A percentile compares a stretch with the other conserved stretches of the same genome.
phyloP scores from a whole-genome alignment of 257 asterid species.

The Solanum habrochaites region DNA sequence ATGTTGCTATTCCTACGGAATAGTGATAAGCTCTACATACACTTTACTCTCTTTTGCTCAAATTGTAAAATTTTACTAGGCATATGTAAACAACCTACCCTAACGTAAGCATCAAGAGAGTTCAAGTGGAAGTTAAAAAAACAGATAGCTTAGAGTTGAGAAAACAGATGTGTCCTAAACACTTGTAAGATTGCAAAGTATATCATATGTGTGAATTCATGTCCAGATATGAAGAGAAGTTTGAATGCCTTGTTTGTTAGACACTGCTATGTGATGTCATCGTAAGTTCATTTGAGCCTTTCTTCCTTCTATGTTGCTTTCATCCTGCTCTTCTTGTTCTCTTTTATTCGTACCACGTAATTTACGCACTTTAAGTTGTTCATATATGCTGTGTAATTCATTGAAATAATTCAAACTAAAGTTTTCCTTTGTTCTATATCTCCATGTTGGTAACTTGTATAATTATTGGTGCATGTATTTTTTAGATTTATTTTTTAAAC shows the following conservation, averaged over 20 bases:
- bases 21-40: too few species aligned
- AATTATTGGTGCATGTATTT: not conserved
- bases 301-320: not conserved
- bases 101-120: not conserved
- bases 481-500: not conserved
- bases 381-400: not conserved
- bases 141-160: not conserved
- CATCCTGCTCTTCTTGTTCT: not conserved
- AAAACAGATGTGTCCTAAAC: not conserved
- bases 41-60: too few species aligned
- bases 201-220: not conserved
- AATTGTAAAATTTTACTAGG: too few species aligned
- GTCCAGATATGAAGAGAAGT: not conserved
- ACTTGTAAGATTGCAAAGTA: not conserved
- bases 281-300: not conserved
- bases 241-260: not conserved
- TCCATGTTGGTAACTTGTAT: not conserved
- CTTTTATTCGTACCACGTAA: not conserved
- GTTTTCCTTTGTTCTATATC: constrained; percentile 30
- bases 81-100: not conserved
- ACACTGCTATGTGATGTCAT: not conserved
- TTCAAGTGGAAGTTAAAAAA: not conserved
- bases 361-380: not conserved
- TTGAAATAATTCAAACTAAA: not conserved
- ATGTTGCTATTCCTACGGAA: too few species aligned